phyloP scores from a whole-genome alignment of 306 rosid genomes.

The Datisca glomerata region DNA sequence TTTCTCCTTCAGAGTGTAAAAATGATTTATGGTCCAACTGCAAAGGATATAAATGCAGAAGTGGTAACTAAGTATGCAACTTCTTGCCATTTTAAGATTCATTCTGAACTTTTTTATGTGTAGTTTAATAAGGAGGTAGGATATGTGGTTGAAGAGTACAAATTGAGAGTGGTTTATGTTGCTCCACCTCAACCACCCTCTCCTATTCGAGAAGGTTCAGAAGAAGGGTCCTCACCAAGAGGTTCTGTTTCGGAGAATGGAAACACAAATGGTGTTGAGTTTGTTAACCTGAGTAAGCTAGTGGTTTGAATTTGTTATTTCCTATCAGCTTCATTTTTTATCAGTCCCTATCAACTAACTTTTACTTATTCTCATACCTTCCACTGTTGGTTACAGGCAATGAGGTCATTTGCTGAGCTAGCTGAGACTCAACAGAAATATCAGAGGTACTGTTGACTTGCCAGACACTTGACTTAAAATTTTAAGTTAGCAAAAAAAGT shows the following conservation, averaged over 20 bases:
- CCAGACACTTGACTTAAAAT: too few relatives aligned
- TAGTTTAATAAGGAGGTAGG: conserved; percentile 46
- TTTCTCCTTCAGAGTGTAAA: neutral
- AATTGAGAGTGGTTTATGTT: conserved; percentile 42
- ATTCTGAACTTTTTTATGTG: neutral
- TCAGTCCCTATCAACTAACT: too few relatives aligned
- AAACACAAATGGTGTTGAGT: conserved; percentile 10
- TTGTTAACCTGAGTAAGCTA: too few relatives aligned
- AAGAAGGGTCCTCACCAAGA: conserved; percentile 23
- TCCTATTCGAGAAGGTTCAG: conserved; percentile 27
- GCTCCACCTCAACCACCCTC: conserved; percentile 44
- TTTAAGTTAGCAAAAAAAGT: too few relatives aligned
- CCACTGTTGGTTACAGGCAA: too few relatives aligned
- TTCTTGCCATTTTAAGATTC: neutral
- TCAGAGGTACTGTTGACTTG: too few relatives aligned
- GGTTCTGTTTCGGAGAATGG: conserved; percentile 38
- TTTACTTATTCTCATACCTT: too few relatives aligned
- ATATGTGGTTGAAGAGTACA: conserved; percentile 38
- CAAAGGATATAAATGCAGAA: neutral
- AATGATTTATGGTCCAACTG: neutral
- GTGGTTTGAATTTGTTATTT: too few relatives aligned
- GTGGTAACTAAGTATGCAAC: neutral
- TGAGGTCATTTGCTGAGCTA: too few relatives aligned
- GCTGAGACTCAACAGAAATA: too few relatives aligned
- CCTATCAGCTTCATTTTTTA: too few relatives aligned